Evolutionary conservation across 2,329 filamentous ascomycete species (phyloP), one percentile per base, ranked within the genome.

Genomic region (Phyllosticta citribraziliensis): DNA sequence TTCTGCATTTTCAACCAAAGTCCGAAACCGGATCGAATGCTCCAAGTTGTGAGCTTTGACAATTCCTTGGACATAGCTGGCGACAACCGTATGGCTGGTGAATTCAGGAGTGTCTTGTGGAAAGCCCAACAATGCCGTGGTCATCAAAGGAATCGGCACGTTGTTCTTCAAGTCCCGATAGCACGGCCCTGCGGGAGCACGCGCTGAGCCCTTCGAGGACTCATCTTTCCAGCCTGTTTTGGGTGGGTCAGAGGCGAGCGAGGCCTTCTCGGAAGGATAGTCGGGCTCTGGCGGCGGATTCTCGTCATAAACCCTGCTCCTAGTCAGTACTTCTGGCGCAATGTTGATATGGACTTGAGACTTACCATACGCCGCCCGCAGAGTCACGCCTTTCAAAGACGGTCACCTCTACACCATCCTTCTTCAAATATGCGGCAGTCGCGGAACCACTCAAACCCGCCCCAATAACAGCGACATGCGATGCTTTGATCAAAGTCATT

Each of bases 21-120:
- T 87, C 53, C 84, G 74, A 65, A 83, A 87, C 0, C 73, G 67
- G 0, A 83, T 84, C 9, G 76, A 67, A 0, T 74, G 69, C 2
- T 82, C 70, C 0, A 87, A 79, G 0, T 79, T 80, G 1, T 79
- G 76, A 1, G 76, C 71, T 0, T 65, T 64, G 0, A 85, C 80
- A 0, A 85, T 80, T n/a, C 80, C 76, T 63, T 85, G 81, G 4
- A 89, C 80, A 66, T 89, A 89, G 1, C 79, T 73, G 35, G 80
- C 79, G 9, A 88, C 72, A 0, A 80, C 76, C 17, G 72, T 67
- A 62, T 88, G 86, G 2, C 74, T 79, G 4, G 86, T 81, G 63
- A 82, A 83, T 17, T 84, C 81, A 2, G 79, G 79, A 0, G 84
- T 88, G 0, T 80, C 82, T 5, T 78, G 70, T 0, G 84, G 83